Conservation (phyloP, 2,329 filamentous ascomycete species). For the Trichoderma breve region DNA sequence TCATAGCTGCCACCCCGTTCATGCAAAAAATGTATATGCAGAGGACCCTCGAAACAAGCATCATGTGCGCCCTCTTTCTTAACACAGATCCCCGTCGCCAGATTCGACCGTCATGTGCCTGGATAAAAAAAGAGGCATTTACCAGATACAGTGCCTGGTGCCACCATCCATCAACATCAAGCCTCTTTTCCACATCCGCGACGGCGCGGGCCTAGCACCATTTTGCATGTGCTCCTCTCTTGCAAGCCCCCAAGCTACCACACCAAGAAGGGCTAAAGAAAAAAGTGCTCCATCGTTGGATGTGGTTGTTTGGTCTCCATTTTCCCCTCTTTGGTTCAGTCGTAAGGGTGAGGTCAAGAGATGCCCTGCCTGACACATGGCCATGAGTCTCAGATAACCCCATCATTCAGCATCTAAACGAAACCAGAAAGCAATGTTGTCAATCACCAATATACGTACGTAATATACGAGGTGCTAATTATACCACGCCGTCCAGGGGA, state of each 20-base stretch:
- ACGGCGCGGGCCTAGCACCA: slow-evolving; percentile 16
- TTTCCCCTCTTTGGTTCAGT: background rate
- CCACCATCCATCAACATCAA: background rate
- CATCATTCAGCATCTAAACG: background rate
- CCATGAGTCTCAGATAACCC: background rate
- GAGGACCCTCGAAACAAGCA: background rate
- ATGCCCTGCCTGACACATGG: background rate
- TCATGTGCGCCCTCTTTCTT: background rate
- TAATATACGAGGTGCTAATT: background rate
- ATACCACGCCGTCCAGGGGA: background rate
- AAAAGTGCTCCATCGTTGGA: background rate
- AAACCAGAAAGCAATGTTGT: background rate
- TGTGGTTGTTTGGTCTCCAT: background rate
- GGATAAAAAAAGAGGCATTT: background rate
- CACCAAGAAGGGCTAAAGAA: background rate
- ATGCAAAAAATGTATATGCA: background rate
- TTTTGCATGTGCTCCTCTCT: background rate
- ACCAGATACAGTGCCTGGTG: background rate
- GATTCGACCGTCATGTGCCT: background rate
- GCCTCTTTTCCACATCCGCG: background rate
- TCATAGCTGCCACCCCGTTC: background rate
- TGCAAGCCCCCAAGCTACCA: background rate
- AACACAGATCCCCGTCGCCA: background rate
- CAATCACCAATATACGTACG: background rate
- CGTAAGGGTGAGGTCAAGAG: background rate